phyloP scores from a whole-genome alignment of 805 yeast species.

The Wickerhamomyces mucosus region DNA sequence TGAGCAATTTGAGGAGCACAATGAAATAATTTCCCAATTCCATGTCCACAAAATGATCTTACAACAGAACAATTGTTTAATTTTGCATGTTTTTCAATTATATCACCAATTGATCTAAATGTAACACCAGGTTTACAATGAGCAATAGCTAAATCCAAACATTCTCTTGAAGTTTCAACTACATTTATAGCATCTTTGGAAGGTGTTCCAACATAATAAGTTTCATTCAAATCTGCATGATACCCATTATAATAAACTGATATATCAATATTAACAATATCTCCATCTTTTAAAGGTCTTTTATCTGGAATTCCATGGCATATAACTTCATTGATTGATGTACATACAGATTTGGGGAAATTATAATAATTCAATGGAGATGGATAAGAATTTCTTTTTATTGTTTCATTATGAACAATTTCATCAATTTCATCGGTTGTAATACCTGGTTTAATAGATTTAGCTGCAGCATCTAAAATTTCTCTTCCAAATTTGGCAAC shows the following conservation, averaged over 20 bases:
- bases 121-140: constrained; percentile 87
- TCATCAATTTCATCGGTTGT: constrained; percentile 90
- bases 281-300: constrained; percentile 83
- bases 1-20: constrained; percentile 91
- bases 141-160: constrained; percentile 74
- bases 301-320: constrained; percentile 98
- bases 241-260: constrained; percentile 77
- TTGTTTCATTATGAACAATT: constrained; percentile 78
- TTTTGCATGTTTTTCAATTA: constrained; percentile 80
- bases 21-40: constrained; percentile 80
- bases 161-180: constrained; percentile 87
- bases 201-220: constrained; percentile 90
- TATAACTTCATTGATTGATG: constrained; percentile 88
- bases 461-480: constrained; percentile 82
- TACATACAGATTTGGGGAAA: constrained; percentile 87
- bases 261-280: constrained; percentile 85
- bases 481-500: constrained; percentile 78
- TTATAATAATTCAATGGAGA: constrained; percentile 91
- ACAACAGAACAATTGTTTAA: constrained; percentile 78
- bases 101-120: constrained; percentile 77
- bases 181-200: constrained; percentile 77
- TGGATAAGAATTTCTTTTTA: constrained; percentile 86
- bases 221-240: constrained; percentile 93
- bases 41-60: constrained; percentile 89
- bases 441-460: constrained; percentile 74